Base-by-base conservation (phyloP, 192 early-diverging fungal genomes). In the Gryganskiella cystojenkinii region DNA sequence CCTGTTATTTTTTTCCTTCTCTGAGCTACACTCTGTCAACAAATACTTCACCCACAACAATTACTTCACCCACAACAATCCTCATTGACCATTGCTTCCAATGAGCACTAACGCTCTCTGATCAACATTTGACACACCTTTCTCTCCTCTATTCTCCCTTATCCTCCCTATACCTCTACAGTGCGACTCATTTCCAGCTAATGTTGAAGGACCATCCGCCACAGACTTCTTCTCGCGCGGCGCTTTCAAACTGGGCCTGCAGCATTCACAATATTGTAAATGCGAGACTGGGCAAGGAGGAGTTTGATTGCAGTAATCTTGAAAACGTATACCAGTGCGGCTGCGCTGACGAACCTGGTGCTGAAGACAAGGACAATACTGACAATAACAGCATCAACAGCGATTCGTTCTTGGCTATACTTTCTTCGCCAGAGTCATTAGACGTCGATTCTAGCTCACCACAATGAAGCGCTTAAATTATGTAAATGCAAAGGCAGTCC, bases 241-340 rank as follows among this genome's bases (percentile, higher is more conserved):
- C 90, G 3, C 82, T 93, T 6, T 90, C 92, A 20, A 91, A 95
- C 70, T 98, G 95, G 89, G 82, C 92, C n/a, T 98, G 97, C 74
- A 64, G 82, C 6, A 88, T 93, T 37, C 97, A 98, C 71, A 98
- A 98, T 63, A 86, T 92, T 2, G 97, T 98, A n/a, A 98, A 98
- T 80, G 81, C 84, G 70, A 83, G 94, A 58, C 69, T 97, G 20
- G 79, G 88, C 10, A 97, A 98, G 69, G 87, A 90, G 14, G 56
- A 87, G 25, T 95, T 94, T 83, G 91, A 98, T 63, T 98, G 97
- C 59, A 80, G 81, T 11, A 85, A 71, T 9, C 87, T 97, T 11
- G 87, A 88, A 25, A 91, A 92, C 24, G 82, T 88, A 9, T 98
- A 94, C 65, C 88, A 93, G 51, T 98, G 97, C 58, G 97, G 97